Evolutionary conservation across 139 green algal species (phyloP), one percentile per base, ranked within the genome.

Genomic region (Closterium sp.): DNA sequence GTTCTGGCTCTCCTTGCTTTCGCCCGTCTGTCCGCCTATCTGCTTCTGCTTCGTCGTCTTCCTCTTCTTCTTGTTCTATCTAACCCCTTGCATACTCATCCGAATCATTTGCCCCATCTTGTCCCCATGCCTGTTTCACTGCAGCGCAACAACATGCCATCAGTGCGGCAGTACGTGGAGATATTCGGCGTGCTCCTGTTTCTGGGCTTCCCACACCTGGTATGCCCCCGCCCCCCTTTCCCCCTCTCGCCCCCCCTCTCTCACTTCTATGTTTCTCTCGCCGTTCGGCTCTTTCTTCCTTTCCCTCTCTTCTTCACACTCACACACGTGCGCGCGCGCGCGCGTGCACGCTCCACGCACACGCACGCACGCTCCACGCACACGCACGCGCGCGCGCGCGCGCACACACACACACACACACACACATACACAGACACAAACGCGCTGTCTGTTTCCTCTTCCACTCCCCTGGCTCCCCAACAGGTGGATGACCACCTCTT

Each of bases 131-230:
- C 12, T 76, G 55, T 76, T 28, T 76, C 55, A 76, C 16, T 4
- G 87, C 89, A 94, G 91, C 35, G 76, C 16, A 87, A 84, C 76
- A 95, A 95, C 86, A 84, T 95, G 36, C 91, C 93, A 0, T 91
- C 85, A n/a, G 93, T 95, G 86, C 81, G 93, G 30, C 91, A 95
- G 69, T 95, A 92, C 38, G 31, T 94, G 32, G 93, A 95, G 91
- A 87, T 88, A n/a, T 93, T 93, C 91, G 93, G 34, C 8, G 81
- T 91, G 10, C 81, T 91, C 30, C 23, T 94, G 36, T 86, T 90
- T 16, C 86, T 93, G 3, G 90, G 85, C n/a, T 88, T 90, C 33
- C 92, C 92, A 1, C 34, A 93, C 88, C 83, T 93, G 88, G 91
- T 94, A 43, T 34, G 87, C 55, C 16, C 2, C 16, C 25, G 16